A percentile compares a stretch with the other conserved stretches of the same genome.
phyloP scores from a whole-genome alignment of 495 filamentous ascomycete genomes.

The Tuber microsphaerosporum region DNA sequence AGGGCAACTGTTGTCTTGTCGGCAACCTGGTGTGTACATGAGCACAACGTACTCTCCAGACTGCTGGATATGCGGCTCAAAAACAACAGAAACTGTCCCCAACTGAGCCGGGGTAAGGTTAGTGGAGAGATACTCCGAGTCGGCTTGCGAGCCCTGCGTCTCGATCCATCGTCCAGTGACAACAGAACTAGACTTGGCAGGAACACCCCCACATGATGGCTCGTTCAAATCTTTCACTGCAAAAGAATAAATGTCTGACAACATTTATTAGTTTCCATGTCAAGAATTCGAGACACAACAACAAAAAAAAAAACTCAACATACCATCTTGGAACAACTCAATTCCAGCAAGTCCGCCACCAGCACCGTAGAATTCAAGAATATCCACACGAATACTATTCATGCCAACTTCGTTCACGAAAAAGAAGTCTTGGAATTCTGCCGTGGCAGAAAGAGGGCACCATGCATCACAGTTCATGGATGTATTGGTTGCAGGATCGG shows the following conservation, averaged over 20 bases:
- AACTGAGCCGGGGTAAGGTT: constrained; percentile 54
- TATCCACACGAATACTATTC: constrained; percentile 77
- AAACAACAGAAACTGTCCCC: constrained; percentile 58
- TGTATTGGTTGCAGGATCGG: constrained; percentile 60
- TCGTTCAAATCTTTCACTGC: constrained; percentile 84
- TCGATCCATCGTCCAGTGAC: constrained; percentile 63
- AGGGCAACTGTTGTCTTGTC: constrained; percentile 66
- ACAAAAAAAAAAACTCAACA: constrained; percentile 21
- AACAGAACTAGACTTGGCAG: constrained; percentile 58
- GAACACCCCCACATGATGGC: constrained; percentile 64
- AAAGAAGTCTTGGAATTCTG: constrained; percentile 76
- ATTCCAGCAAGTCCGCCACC: constrained; percentile 85
- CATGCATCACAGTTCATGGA: constrained; percentile 63
- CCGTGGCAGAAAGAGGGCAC: constrained; percentile 66
- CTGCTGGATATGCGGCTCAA: constrained; percentile 77
- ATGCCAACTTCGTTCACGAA: constrained; percentile 86
- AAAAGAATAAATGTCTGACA: constrained; percentile 68
- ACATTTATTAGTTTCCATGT: constrained; percentile 28
- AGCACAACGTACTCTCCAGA: constrained; percentile 83
- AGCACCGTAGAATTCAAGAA: constrained; percentile 74
- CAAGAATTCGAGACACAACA: not conserved
- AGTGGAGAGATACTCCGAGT: constrained; percentile 69
- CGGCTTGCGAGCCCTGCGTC: constrained; percentile 46
- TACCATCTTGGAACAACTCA: constrained; percentile 74
- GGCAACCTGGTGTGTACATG: constrained; percentile 85